Evolutionary conservation across 2,329 filamentous ascomycete species (phyloP).

Genomic region (Ophiognomonia clavigignenti-juglandacearum): DNA sequence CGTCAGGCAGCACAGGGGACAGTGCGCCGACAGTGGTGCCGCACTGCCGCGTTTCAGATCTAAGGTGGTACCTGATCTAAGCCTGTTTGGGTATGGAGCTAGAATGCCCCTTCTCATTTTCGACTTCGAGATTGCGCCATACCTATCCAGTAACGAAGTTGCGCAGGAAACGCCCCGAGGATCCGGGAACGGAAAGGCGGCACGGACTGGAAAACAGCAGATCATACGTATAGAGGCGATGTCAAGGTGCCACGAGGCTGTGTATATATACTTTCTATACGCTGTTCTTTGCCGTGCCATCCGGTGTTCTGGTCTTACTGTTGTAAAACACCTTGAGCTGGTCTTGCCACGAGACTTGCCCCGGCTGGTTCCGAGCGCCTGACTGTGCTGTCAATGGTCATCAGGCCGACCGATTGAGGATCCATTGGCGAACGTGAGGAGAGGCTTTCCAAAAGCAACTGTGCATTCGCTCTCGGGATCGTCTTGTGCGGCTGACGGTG

Average conservation of each 20-base stretch:
- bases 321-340: too few species aligned
- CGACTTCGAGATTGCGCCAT: not conserved
- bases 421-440: too few species aligned
- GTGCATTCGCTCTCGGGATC: too few species aligned
- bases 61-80: slow-evolving; percentile 20
- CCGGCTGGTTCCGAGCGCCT: not conserved
- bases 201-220: not conserved
- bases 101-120: not conserved
- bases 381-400: not conserved
- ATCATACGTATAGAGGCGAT: too few species aligned
- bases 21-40: not conserved
- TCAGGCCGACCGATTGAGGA: not conserved
- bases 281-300: too few species aligned
- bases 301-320: too few species aligned
- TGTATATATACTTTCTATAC: too few species aligned
- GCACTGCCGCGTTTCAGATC: slow-evolving; percentile 17
- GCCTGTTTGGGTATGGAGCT: slow-evolving; percentile 17
- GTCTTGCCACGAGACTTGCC: not conserved
- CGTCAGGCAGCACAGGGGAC: not conserved
- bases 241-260: not conserved
- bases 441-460: too few species aligned
- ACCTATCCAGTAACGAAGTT: too few species aligned
- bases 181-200: not conserved
- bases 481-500: too few species aligned
- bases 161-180: not conserved